These are phyloP conservation scores for Leccinum laetum DNA, from an alignment of 1,284 basidiomycete genomes.

Conservation along the genomic window DNA sequence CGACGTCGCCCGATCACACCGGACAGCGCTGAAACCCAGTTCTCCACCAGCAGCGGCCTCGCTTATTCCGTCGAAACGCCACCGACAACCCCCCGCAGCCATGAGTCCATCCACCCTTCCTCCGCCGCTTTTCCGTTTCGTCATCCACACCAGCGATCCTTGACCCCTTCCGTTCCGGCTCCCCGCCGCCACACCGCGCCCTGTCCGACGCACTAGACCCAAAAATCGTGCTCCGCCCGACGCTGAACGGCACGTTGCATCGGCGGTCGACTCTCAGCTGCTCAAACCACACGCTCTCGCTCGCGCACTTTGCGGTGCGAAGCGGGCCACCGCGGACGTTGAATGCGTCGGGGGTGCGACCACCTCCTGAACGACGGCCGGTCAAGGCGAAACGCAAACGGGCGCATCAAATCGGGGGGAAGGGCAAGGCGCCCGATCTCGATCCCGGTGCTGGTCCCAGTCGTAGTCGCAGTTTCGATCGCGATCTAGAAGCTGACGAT, in stretches of 20 bases:
- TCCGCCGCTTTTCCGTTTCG: conserved; percentile 45
- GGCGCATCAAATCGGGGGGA: conserved; percentile 63
- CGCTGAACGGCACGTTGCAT: conserved; percentile 71
- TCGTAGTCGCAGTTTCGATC: neutral
- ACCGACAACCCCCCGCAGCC: conserved; percentile 21
- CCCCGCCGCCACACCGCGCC: conserved; percentile 38
- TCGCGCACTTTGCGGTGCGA: conserved; percentile 89
- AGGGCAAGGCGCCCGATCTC: conserved; percentile 6
- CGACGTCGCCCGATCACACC: conserved; percentile 37
- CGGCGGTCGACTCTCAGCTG: conserved; percentile 83
- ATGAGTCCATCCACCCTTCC: conserved; percentile 26
- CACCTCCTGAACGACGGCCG: conserved; percentile 42
- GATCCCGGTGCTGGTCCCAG: neutral
- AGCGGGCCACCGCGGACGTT: conserved; percentile 68
- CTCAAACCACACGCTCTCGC: conserved; percentile 87
- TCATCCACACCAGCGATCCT: conserved; percentile 30
- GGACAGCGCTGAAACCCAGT: conserved; percentile 43
- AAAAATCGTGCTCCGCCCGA: conserved; percentile 70
- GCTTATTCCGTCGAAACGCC: conserved; percentile 34
- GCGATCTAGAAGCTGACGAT: neutral
- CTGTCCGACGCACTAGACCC: conserved; percentile 39
- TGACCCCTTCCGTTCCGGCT: conserved; percentile 37
- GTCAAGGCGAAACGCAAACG: conserved; percentile 80
- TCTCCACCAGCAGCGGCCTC: conserved; percentile 35
- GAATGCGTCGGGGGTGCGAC: conserved; percentile 25